Evolutionary conservation across 1,284 basidiomycete species (phyloP).

Genomic region (Leccinum pachyderme): DNA sequence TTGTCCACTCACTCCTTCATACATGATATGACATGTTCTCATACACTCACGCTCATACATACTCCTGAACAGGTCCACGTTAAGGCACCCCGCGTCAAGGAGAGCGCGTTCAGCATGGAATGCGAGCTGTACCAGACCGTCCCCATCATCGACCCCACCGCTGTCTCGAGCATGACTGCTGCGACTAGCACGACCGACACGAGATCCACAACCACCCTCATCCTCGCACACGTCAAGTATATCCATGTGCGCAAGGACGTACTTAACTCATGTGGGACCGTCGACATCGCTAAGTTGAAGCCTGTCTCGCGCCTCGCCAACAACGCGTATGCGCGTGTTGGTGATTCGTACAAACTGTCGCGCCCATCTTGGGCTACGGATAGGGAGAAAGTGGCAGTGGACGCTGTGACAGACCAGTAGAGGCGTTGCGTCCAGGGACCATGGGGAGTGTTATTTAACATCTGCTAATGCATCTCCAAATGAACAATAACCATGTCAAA

Average conservation of each 20-base stretch:
- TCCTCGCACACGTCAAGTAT: conserved; percentile 57
- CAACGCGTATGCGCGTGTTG: conserved; percentile 46
- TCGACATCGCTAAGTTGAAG: conserved; percentile 53
- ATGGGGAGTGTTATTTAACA: too few species aligned
- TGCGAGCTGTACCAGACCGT: conserved; percentile 53
- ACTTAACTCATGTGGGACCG: conserved; percentile 32
- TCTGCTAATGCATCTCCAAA: neutral
- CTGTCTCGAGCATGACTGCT: conserved; percentile 2
- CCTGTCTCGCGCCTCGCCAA: conserved; percentile 59
- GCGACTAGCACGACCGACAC: conserved; percentile 15
- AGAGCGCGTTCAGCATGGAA: conserved; percentile 72
- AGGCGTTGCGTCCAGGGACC: neutral
- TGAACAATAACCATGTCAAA: neutral
- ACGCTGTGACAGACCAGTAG: neutral
- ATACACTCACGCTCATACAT: neutral
- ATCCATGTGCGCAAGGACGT: conserved; percentile 63
- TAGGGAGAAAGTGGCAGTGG: neutral
- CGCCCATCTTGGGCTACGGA: conserved; percentile 45
- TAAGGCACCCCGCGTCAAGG: conserved; percentile 64
- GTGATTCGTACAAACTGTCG: conserved; percentile 49
- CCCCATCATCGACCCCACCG: conserved; percentile 44
- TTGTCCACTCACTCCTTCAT: neutral
- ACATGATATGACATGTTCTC: neutral
- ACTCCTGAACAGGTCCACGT: conserved; percentile 42
- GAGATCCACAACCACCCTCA: conserved; percentile 42